A percentile compares a stretch with the other conserved stretches of the same genome.
Evolutionary conservation across 768 basidiomycete genomes (phyloP).

Genomic region (Collybia sordida): DNA sequence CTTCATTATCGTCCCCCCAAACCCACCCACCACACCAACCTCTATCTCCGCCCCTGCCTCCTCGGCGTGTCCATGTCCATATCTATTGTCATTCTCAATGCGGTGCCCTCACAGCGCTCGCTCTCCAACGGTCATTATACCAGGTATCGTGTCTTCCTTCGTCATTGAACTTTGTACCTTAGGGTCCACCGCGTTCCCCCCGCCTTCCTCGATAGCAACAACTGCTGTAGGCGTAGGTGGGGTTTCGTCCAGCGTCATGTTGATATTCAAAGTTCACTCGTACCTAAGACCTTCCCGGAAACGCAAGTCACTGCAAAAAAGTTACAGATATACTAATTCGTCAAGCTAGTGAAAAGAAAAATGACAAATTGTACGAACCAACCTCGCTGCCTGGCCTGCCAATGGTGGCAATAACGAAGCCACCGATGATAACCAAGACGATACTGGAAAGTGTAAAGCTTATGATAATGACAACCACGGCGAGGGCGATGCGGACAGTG

Average conservation of each 20-base stretch:
- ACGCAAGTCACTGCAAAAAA: too few relatives aligned
- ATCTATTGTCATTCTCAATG: too few relatives aligned
- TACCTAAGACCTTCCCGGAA: too few relatives aligned
- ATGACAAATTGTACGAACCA: too few relatives aligned
- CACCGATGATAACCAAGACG: conserved; percentile 4
- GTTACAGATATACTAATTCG: too few relatives aligned
- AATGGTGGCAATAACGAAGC: conserved; percentile 7
- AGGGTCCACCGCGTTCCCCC: background rate
- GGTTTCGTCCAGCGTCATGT: conserved; percentile 7
- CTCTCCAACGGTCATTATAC: too few relatives aligned
- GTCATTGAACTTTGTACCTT: too few relatives aligned
- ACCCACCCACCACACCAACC: background rate
- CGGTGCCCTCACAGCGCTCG: too few relatives aligned
- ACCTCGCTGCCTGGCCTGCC: too few relatives aligned
- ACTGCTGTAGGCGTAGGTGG: background rate
- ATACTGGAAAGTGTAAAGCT: background rate
- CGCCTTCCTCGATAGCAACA: background rate
- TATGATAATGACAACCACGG: conserved; percentile 2
- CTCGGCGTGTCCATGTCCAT: too few relatives aligned
- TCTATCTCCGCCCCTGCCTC: conserved; percentile 18
- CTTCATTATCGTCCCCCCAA: conserved; percentile 2
- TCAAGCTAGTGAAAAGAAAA: too few relatives aligned
- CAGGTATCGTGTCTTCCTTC: background rate
- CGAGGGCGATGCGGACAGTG: background rate
- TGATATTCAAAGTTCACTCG: conserved; percentile 6